Evolutionary conservation across 495 filamentous ascomycete genomes (phyloP), one percentile per base, ranked within the genome.

Genomic region (Penicillium parvum): DNA sequence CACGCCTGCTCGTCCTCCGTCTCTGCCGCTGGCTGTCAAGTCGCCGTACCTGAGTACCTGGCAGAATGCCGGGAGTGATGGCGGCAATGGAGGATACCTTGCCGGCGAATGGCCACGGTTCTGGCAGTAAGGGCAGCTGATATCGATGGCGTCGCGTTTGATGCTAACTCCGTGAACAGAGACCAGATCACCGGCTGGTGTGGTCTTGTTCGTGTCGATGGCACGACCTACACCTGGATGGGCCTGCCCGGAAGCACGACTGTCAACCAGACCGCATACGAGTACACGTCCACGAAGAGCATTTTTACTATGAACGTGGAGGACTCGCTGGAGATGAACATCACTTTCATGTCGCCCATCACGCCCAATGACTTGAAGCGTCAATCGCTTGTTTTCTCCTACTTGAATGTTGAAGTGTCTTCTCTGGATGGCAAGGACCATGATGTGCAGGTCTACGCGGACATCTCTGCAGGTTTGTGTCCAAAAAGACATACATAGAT

Each of bases 401-500:
- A 81, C 48, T 36, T 82, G 19, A 49, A 75, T 35, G 73, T 81
- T 32, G 67, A 72, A 22, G 68, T 81, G 18, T 47, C 56, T 36
- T 77, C 77, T 5, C 50, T 70, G 17, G 78, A 82, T 60, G 78
- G 74, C 17, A 40, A 53, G 18, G 10, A 62, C 0, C 77, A 82
- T 54, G 59, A 78, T 51, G 75, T 82, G 22, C 71, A 81, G 43
- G 38, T 82, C 9, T 82, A 82, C 50, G 58, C 78, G 3, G 78
- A 82, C 50, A 77, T 81, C 40, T 78, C 78, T 27, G 78, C 76
- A 7, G 77, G 78, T 78, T n/a, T n/a, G 55, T 48, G 72, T 58
- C 7, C 30, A 15, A 16, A 20, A 4, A 11, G 6, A n/a, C 12
- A 7, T 7, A 18, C 27, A 15, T 15, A 9, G 5, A 26, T 23